Percentiles rank a stretch among this genome's conserved stretches.
Conservation (phyloP, 2,329 filamentous ascomycete species). For the Phialophora chinensis region DNA sequence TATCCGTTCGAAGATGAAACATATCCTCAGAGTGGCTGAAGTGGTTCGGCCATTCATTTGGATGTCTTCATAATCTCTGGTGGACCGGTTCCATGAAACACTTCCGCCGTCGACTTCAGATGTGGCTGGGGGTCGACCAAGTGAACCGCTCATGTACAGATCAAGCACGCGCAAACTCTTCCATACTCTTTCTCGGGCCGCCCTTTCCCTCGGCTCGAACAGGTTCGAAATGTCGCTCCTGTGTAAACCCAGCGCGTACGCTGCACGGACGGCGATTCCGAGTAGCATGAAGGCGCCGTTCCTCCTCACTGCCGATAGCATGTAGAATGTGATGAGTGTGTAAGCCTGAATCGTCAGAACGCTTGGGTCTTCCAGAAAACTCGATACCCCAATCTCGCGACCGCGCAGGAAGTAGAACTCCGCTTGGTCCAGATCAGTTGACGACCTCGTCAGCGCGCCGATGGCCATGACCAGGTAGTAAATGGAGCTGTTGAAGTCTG, state of each 20-base stretch:
- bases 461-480: slow-evolving; percentile 60
- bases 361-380: slow-evolving; percentile 57
- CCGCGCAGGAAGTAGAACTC: slow-evolving; percentile 57
- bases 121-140: slow-evolving; percentile 60
- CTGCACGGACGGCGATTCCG: slow-evolving; percentile 58
- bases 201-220: slow-evolving; percentile 51
- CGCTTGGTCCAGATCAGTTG: slow-evolving; percentile 49
- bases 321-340: slow-evolving; percentile 58
- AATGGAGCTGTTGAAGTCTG: slow-evolving; percentile 53
- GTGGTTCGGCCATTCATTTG: slow-evolving; percentile 50
- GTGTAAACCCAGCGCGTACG: slow-evolving; percentile 60
- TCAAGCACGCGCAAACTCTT: slow-evolving; percentile 60
- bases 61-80: slow-evolving; percentile 45
- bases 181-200: slow-evolving; percentile 58
- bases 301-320: slow-evolving; percentile 58
- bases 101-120: slow-evolving; percentile 55
- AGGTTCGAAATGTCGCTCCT: slow-evolving; percentile 59
- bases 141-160: slow-evolving; percentile 57
- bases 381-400: slow-evolving; percentile 52
- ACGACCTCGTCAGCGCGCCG: slow-evolving; percentile 47
- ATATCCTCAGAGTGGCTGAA: slow-evolving; percentile 54
- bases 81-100: slow-evolving; percentile 38
- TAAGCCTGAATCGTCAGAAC: slow-evolving; percentile 60
- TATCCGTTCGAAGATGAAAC: slow-evolving; percentile 51
- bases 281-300: slow-evolving; percentile 61